A percentile compares a stretch with the other conserved stretches of the same genome.
phyloP scores from a whole-genome alignment of 805 yeast genomes.

The Kluyveromyces starmeri region DNA sequence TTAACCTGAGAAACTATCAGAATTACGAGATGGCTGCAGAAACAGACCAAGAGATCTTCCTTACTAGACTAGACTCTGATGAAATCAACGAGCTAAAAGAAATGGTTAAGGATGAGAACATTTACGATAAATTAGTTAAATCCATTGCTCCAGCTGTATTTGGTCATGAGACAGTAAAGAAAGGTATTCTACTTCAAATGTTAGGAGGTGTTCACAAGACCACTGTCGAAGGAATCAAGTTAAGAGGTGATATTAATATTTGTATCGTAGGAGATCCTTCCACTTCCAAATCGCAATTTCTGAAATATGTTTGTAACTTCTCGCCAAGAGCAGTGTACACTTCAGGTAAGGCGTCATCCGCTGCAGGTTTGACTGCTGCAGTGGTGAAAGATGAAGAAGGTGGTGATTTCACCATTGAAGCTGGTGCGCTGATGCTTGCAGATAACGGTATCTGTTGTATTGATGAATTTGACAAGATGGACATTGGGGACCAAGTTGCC shows the following conservation, averaged over 20 bases:
- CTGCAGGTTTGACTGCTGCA: constrained; percentile 98
- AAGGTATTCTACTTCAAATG: constrained; percentile 80
- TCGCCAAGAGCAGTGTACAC: constrained; percentile 94
- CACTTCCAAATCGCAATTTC: constrained; percentile 90
- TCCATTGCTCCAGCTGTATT: constrained; percentile 94
- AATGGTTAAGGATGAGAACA: constrained; percentile 84
- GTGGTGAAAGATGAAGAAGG: constrained; percentile 96
- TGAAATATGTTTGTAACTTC: constrained; percentile 85
- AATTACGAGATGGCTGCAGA: constrained; percentile 30
- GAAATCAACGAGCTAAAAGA: constrained; percentile 78
- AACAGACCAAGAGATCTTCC: constrained; percentile 71
- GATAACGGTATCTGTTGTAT: constrained; percentile 98
- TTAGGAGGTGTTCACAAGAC: constrained; percentile 93
- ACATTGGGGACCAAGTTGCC: constrained; percentile 88
- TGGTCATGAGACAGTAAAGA: constrained; percentile 91
- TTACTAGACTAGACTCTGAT: constrained; percentile 66
- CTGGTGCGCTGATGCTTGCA: constrained; percentile 97
- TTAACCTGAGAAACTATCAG: constrained; percentile 17
- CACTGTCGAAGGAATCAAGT: constrained; percentile 87
- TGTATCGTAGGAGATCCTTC: constrained; percentile 98
- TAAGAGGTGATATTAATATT: constrained; percentile 93
- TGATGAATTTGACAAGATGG: constrained; percentile 98
- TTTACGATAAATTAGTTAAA: constrained; percentile 73
- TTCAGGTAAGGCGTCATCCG: constrained; percentile 96
- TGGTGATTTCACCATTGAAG: constrained; percentile 95